phyloP scores from a whole-genome alignment of 75 land plant genomes.

The Picea glauca region DNA sequence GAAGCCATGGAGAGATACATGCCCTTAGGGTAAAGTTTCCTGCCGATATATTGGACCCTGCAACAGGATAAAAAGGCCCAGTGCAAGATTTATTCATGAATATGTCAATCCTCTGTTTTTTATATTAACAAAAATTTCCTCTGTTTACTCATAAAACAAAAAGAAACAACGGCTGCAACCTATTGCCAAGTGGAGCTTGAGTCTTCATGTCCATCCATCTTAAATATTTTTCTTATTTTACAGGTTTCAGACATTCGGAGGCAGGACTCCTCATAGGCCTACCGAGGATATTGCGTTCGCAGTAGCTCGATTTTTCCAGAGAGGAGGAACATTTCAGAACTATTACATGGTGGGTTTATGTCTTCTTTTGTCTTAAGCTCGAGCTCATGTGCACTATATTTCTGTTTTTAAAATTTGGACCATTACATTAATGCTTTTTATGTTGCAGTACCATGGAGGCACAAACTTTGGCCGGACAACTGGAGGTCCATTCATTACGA shows the following conservation, averaged over 20 bases:
- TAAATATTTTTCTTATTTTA: background rate
- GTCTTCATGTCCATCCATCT: background rate
- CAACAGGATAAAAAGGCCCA: background rate
- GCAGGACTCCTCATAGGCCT: constrained; percentile 73
- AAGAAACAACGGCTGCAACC: background rate
- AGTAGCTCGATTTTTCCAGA: constrained; percentile 94
- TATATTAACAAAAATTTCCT: background rate
- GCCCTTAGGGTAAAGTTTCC: too few species aligned
- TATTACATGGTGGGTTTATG: constrained; percentile 82
- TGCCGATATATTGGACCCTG: too few species aligned
- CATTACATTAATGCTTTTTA: background rate
- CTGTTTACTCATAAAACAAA: background rate
- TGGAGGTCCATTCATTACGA: constrained; percentile 82
- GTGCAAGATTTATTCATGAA: background rate
- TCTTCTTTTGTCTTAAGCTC: background rate
- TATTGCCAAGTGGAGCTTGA: background rate
- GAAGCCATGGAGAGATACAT: background rate
- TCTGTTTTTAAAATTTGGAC: background rate
- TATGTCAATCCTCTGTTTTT: background rate
- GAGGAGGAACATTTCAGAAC: constrained; percentile 93
- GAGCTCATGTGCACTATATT: background rate
- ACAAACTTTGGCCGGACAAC: constrained; percentile 73
- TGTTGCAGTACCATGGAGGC: constrained; percentile 25
- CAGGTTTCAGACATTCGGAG: constrained; percentile 85
- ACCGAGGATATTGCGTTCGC: constrained; percentile 94